phyloP scores from a whole-genome alignment of 2,329 filamentous ascomycete genomes.

The Hymenoscyphus scutula region DNA sequence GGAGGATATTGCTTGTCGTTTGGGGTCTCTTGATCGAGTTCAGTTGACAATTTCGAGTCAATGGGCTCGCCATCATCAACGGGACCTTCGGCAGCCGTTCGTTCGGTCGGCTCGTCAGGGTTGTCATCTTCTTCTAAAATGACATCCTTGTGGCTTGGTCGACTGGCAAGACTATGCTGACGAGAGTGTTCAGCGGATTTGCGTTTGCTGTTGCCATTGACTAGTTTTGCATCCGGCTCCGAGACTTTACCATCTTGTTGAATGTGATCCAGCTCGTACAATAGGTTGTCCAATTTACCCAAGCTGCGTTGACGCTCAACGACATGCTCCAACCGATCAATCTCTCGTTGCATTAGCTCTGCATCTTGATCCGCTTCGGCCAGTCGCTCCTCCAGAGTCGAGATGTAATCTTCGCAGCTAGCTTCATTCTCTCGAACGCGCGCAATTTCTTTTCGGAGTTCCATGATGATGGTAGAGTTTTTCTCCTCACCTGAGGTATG shows the following conservation, averaged over 20 bases:
- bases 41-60: conserved; percentile 37
- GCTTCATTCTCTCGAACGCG: conserved; percentile 87
- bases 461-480: conserved; percentile 78
- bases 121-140: conserved; percentile 43
- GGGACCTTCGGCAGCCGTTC: conserved; percentile 34
- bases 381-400: conserved; percentile 89
- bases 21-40: conserved; percentile 34
- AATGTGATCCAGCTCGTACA: conserved; percentile 84
- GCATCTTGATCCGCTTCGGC: conserved; percentile 95
- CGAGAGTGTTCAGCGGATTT: conserved; percentile 52
- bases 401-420: conserved; percentile 93
- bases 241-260: conserved; percentile 55
- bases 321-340: conserved; percentile 90
- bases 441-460: conserved; percentile 87
- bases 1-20: conserved; percentile 37
- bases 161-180: conserved; percentile 52
- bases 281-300: conserved; percentile 87
- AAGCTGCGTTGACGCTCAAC: conserved; percentile 93
- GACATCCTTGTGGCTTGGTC: conserved; percentile 52
- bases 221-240: conserved; percentile 36
- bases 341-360: conserved; percentile 94
- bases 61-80: conserved; percentile 37
- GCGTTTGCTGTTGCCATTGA: conserved; percentile 45
- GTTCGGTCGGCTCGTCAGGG: conserved; percentile 23
- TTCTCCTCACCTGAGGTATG: conserved; percentile 91